Evolutionary conservation across 345 rosid species (phyloP), one percentile per base, ranked within the genome.

Genomic region (Triadica sebifera): DNA sequence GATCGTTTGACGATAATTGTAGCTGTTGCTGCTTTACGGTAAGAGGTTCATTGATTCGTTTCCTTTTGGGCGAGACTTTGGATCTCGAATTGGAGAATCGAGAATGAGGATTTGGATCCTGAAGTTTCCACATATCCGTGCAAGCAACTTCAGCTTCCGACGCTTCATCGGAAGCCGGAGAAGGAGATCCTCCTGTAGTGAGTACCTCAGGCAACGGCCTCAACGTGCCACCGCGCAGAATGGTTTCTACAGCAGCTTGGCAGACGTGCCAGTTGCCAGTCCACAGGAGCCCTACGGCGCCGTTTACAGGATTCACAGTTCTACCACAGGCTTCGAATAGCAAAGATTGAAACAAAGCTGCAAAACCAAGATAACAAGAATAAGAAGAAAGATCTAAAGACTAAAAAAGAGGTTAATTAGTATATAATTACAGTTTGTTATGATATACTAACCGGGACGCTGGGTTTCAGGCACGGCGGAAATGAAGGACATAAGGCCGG

Each of bases 401-500:
- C 4, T 12, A 0, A 9, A 6, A 12, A 8, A 49, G 17, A 19
- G 38, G 37, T 6, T 46, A 65, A 19, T 7, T 15, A 8, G 29
- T 15, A 46, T 12, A 15, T 29, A 43, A 6, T 10, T 43, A 4
- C 16, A 1, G 8, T 20, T 20, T 50, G 51, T 5, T n/a, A 20
- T 5, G 2, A 37, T 4, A 19, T 19, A 67, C 69, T 71, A 61
- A 95, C 99, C 90, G 17, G 99, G 92, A 45, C 99, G 93, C 70
- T 95, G 97, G 46, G 85, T 38, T 67, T 93, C 96, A 2, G 96
- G 97, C 37, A 95, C 99, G 75, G 93, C 89, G 64, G 99, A 89
- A 79, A 95, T 93, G 84, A 95, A 95, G 29, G 99, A 95, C 97
- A 93, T 89, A n/a, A 95, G 90, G 25, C 98, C 98, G 71, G 99